These are phyloP conservation scores for Coemansia reversa DNA, from an alignment of 192 early-diverging fungal genomes.

Conservation along the genomic window DNA sequence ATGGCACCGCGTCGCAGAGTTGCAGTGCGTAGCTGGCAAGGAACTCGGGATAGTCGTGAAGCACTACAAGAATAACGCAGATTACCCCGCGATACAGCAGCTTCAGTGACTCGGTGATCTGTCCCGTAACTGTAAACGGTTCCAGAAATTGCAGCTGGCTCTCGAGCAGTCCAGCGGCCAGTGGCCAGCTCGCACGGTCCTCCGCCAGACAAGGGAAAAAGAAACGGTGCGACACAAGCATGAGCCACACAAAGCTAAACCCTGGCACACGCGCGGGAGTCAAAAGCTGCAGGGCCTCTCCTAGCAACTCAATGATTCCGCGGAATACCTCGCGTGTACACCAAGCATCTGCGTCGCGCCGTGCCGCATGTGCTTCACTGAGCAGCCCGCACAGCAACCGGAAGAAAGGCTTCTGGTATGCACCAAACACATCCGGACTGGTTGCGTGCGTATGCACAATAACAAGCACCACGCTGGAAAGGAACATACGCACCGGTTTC, in stretches of 20 bases:
- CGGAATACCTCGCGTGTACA: conserved; percentile 17
- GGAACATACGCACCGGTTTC: conserved; percentile 73
- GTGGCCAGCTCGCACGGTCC: conserved; percentile 79
- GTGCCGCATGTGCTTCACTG: conserved; percentile 63
- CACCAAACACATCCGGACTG: conserved; percentile 68
- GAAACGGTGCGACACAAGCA: conserved; percentile 87
- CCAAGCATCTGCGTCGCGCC: conserved; percentile 33
- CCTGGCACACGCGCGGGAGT: conserved; percentile 87
- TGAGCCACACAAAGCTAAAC: conserved; percentile 92
- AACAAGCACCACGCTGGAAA: conserved; percentile 83
- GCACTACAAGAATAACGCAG: conserved; percentile 83
- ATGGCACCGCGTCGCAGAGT: conserved; percentile 90
- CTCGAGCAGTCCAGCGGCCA: conserved; percentile 80
- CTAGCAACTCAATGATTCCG: conserved; percentile 25
- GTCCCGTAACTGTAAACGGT: conserved; percentile 75
- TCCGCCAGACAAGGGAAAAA: conserved; percentile 87
- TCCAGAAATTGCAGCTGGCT: conserved; percentile 83
- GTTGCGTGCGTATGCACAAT: conserved; percentile 84
- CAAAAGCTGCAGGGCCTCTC: conserved; percentile 73
- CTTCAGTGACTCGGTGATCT: conserved; percentile 71
- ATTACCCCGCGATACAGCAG: conserved; percentile 88
- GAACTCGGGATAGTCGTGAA: conserved; percentile 99
- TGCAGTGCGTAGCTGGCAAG: conserved; percentile 88
- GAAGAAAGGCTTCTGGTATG: conserved; percentile 83
- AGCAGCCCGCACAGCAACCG: conserved; percentile 83